phyloP scores from a whole-genome alignment of 495 filamentous ascomycete genomes.

The Trichodelitschia bisporula region DNA sequence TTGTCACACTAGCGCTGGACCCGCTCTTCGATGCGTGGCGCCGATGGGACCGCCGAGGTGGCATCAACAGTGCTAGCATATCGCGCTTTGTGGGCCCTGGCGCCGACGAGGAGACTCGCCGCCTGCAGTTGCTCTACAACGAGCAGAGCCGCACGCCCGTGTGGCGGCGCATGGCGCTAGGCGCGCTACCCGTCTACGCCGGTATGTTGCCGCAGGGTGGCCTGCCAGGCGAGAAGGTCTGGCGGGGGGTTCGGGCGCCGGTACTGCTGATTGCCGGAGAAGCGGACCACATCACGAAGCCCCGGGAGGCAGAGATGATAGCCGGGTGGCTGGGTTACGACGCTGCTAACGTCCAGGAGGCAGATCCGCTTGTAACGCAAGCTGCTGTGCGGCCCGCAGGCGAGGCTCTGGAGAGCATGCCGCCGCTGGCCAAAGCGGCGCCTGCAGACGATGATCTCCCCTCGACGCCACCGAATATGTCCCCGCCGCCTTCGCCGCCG shows the following conservation, averaged over 20 bases:
- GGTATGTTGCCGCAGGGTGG: conserved; percentile 20
- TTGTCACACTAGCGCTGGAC: conserved; percentile 36
- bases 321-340: conserved; percentile 25
- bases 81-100: conserved; percentile 48
- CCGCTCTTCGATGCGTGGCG: conserved; percentile 57
- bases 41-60: conserved; percentile 59
- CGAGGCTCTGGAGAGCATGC: conserved; percentile 2
- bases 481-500: not conserved
- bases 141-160: conserved; percentile 55
- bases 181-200: conserved; percentile 31
- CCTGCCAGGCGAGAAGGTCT: conserved; percentile 41
- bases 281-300: conserved; percentile 46
- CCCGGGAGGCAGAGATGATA: conserved; percentile 47
- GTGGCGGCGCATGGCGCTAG: conserved; percentile 65
- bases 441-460: conserved; percentile 18
- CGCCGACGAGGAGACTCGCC: conserved; percentile 50
- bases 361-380: no score
- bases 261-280: conserved; percentile 60
- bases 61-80: conserved; percentile 52
- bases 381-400: conserved; percentile 7
- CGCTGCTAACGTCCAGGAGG: no score
- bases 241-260: conserved; percentile 47
- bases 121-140: conserved; percentile 64
- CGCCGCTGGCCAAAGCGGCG: conserved; percentile 6
- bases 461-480: conserved; percentile 1